Evolutionary conservation across 1,284 basidiomycete species (phyloP).

Genomic region (Rhodotorula sp.): DNA sequence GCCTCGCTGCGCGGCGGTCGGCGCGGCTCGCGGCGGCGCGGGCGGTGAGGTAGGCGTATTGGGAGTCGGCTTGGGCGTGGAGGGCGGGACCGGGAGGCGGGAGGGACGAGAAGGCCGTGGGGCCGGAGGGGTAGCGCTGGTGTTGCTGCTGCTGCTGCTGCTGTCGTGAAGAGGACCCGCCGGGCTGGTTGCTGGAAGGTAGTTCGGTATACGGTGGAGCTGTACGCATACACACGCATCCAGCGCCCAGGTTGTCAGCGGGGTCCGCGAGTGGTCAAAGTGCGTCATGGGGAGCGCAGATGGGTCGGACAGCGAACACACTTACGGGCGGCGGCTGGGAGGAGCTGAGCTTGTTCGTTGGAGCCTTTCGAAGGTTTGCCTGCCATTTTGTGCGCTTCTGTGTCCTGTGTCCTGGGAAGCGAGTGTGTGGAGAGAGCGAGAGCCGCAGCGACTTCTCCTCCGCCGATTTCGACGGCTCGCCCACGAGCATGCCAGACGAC

Average conservation of each 20-base stretch:
- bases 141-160: not conserved
- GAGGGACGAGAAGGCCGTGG: slow-evolving; percentile 18
- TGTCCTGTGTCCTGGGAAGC: not conserved
- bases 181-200: not conserved
- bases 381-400: not conserved
- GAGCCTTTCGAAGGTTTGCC: not conserved
- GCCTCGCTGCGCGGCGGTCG: slow-evolving; percentile 20
- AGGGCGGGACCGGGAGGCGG: slow-evolving; percentile 2
- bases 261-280: not conserved
- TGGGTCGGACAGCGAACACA: not conserved
- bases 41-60: not conserved
- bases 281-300: not conserved
- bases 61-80: slow-evolving; percentile 6
- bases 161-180: not conserved
- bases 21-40: slow-evolving; percentile 13
- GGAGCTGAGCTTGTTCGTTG: slow-evolving; percentile 1
- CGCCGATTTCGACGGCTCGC: not conserved
- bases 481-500: not conserved
- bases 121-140: slow-evolving; percentile 10
- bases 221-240: not conserved
- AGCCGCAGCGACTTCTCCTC: not conserved
- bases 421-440: not conserved
- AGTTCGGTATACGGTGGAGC: slow-evolving; percentile 2
- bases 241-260: not conserved
- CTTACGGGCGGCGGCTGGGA: not conserved